A percentile compares a stretch with the other conserved stretches of the same genome.
Conservation (phyloP, 495 filamentous ascomycete genomes). For the Podospora pseudopauciseta region DNA sequence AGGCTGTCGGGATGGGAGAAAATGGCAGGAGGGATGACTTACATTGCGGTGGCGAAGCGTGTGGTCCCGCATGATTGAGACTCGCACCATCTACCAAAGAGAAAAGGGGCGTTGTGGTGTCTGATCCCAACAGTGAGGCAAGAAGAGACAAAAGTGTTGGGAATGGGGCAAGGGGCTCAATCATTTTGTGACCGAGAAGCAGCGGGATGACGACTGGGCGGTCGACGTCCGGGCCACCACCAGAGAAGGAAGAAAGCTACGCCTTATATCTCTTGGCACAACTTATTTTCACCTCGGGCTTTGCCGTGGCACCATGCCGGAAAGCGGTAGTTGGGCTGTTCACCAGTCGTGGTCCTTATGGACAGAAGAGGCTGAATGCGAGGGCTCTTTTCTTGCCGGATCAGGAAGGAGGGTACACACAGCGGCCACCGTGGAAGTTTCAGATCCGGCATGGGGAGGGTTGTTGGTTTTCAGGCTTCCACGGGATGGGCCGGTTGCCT, state of each 20-base stretch:
- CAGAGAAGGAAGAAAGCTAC: not conserved
- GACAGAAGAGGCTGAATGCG: not conserved
- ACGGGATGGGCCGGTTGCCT: not conserved
- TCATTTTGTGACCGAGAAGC: not conserved
- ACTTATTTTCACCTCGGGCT: not conserved
- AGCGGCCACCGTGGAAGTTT: not conserved
- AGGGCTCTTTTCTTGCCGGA: not conserved
- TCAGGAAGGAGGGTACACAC: not conserved
- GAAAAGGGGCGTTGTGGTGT: not conserved
- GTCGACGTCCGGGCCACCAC: not conserved
- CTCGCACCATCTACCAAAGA: not conserved
- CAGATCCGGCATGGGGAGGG: not conserved
- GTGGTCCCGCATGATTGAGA: not conserved
- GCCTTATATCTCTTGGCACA: not conserved
- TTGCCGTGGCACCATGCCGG: not conserved
- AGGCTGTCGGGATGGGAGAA: too few species aligned
- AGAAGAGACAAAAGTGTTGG: not conserved
- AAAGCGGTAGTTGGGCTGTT: not conserved
- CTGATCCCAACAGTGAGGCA: not conserved
- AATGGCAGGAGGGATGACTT: too few species aligned
- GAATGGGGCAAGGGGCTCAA: not conserved
- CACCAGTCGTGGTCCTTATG: not conserved
- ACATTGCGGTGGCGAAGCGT: too few species aligned
- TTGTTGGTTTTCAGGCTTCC: not conserved
- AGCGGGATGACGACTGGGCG: not conserved